Evolutionary conservation across 2,329 filamentous ascomycete species (phyloP).

Genomic region (Pyricularia sp.): DNA sequence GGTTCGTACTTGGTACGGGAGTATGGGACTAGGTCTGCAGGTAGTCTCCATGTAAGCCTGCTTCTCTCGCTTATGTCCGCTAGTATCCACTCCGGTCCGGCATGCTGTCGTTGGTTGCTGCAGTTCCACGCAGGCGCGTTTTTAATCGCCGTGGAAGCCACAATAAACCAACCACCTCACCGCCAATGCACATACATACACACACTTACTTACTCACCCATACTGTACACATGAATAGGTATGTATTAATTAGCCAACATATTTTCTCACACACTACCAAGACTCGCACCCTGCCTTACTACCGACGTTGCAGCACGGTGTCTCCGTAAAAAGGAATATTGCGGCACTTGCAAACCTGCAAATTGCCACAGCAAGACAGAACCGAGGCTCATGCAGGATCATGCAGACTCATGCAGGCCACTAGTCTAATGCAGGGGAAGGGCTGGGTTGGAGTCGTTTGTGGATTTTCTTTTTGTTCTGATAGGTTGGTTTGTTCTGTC

Average conservation of each 20-base stretch:
- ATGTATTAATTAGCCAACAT: too few species aligned
- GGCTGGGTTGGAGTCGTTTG: background rate
- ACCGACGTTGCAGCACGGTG: background rate
- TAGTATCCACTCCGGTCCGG: background rate
- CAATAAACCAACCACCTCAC: background rate
- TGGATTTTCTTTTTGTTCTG: background rate
- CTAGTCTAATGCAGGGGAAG: background rate
- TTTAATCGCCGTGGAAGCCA: background rate
- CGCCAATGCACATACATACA: background rate
- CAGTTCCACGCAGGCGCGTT: background rate
- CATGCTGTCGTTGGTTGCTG: background rate
- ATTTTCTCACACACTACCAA: background rate
- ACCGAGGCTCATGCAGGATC: background rate
- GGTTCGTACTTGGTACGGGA: too few species aligned
- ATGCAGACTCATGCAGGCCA: background rate
- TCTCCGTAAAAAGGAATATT: background rate
- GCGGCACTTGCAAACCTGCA: background rate
- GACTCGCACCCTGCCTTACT: background rate
- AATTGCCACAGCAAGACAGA: background rate
- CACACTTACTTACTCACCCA: background rate
- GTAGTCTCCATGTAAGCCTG: background rate
- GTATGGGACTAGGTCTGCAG: background rate
- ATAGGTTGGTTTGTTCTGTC: background rate
- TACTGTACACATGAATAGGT: background rate
- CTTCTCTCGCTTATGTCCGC: background rate